Conservation (phyloP, 2,329 filamentous ascomycete genomes). For the Aspergillus pseudoviridinutans region DNA sequence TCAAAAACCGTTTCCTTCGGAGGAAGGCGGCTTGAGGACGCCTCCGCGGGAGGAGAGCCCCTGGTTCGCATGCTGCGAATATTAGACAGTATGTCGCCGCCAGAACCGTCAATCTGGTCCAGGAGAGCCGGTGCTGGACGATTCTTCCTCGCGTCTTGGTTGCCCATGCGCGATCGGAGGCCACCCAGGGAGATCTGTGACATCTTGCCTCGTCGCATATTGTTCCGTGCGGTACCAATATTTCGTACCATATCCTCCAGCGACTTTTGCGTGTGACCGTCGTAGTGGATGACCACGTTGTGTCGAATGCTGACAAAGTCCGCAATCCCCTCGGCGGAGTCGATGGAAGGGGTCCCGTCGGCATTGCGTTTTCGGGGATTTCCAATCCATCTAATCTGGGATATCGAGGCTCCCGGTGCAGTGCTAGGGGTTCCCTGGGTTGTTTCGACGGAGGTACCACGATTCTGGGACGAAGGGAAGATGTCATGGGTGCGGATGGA, state of each 20-base stretch:
- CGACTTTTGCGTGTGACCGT: slow-evolving; percentile 76
- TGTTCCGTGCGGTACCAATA: slow-evolving; percentile 73
- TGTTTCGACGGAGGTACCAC: neutral
- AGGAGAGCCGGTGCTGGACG: neutral
- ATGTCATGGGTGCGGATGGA: slow-evolving; percentile 36
- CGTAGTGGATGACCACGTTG: slow-evolving; percentile 88
- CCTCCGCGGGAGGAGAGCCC: slow-evolving; percentile 1
- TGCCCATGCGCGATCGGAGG: slow-evolving; percentile 17
- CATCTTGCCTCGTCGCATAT: slow-evolving; percentile 81
- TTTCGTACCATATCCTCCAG: slow-evolving; percentile 81
- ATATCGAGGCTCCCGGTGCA: slow-evolving; percentile 4
- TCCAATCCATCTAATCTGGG: slow-evolving; percentile 11
- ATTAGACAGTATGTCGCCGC: slow-evolving; percentile 13
- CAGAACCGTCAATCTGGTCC: neutral
- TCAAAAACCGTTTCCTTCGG: slow-evolving; percentile 62
- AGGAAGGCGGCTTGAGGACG: slow-evolving; percentile 48
- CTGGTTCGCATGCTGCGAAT: slow-evolving; percentile 26
- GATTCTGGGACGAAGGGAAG: slow-evolving; percentile 1
- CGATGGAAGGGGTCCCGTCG: slow-evolving; percentile 30
- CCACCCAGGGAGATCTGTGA: slow-evolving; percentile 27
- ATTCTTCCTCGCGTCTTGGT: slow-evolving; percentile 4
- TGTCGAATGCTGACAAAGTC: slow-evolving; percentile 64
- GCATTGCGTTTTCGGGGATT: slow-evolving; percentile 35
- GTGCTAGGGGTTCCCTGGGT: neutral
- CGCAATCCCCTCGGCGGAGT: slow-evolving; percentile 26